Evolutionary conservation across 2,329 filamentous ascomycete species (phyloP), one percentile per base, ranked within the genome.

Genomic region (Cordyceps militaris): DNA sequence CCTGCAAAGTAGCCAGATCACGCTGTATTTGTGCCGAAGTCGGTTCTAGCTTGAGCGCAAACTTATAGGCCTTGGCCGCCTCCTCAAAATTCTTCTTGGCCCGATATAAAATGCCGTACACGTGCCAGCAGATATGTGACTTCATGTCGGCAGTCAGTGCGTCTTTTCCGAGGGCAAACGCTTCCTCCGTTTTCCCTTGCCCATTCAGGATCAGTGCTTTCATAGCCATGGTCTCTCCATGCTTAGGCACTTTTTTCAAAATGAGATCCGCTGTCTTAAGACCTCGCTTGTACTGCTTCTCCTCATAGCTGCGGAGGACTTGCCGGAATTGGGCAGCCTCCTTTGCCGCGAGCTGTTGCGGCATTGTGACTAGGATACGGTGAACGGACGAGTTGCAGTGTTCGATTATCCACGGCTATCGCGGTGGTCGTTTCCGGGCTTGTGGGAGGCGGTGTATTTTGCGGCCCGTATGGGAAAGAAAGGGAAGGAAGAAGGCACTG

Each of bases 61-160:
- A 96, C 71, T 96, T 95, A 79, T 99, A 99, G 59, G 94, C 95
- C 79, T 97, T 97, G 77, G 97, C 97, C 10, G 95, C 93, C 76
- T 97, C 94, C 72, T 97, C 94, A 66, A 95, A 97, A 75, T 99
- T 97, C 81, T 97, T 97, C 69, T 89, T 88, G 50, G 90, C 87
- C 53, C 93, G 87, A 75, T 96, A 97, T 52, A 99, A 81, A 64
- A 99, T 76, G 32, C 95, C 94, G 72, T 97, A 99, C 61, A 99
- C 94, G 74, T 99, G 95, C 94, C 94, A 99, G 79, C 92, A 97
- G 67, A 99, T 92, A 74, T 97, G 93, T 67, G 92, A 97, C 78
- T 95, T 97, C 92, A 99, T 97, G 72, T 97, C 92, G 67, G 92
- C 91, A 64, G 88, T 91, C 66, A 99, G 80, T 34, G 95, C 94